Evolutionary conservation across 352 stramenopile species (phyloP), one percentile per base, ranked within the genome.

Genomic region (Pythium pectinolyticum): DNA sequence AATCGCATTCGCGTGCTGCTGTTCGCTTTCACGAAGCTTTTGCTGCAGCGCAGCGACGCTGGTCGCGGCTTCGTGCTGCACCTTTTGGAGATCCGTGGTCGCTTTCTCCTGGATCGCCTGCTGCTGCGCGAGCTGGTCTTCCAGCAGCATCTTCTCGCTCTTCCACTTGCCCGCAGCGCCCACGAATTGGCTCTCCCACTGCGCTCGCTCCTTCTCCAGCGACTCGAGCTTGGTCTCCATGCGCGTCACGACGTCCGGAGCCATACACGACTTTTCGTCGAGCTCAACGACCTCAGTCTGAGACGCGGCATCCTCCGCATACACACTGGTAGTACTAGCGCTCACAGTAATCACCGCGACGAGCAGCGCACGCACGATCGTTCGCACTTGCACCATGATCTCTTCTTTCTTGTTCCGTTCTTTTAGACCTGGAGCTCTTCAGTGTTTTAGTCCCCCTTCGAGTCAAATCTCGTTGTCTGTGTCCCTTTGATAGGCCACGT

Each of bases 161-260:
- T 63, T 59, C 66, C 70, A 81, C 39, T 64, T 40, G 14, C 62
- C 63, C 37, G 55, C 50, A 15, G 76, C 74, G 1, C 66, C 61
- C 24, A 84, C 70, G 24, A 89, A 57, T 20, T 78, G 71, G 22
- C 69, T 70, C 57, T 77, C 28, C 58, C 80, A 70, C 59, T 73
- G 66, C 5, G 62, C 37, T 54, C 80, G 84, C 25, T 74, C 61
- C 10, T 67, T 45, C 57, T 86, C 56, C 15, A 91, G 68, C 20
- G 61, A 58, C 14, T 55, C 47, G 30, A 91, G 66, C 69, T 88
- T 75, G 15, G 61, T 56, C 64, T 91, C 77, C 14, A 74, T 71
- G n/a, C 60, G 62, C 14, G 63, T 48, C 3, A 88, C 69, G n/a
- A 73, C 57, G 15, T 74, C 65, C 4, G 80, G 82, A 8, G 70